Evolutionary conservation across 2,329 filamentous ascomycete species (phyloP).

Genomic region (Parastagonospora nodorum): DNA sequence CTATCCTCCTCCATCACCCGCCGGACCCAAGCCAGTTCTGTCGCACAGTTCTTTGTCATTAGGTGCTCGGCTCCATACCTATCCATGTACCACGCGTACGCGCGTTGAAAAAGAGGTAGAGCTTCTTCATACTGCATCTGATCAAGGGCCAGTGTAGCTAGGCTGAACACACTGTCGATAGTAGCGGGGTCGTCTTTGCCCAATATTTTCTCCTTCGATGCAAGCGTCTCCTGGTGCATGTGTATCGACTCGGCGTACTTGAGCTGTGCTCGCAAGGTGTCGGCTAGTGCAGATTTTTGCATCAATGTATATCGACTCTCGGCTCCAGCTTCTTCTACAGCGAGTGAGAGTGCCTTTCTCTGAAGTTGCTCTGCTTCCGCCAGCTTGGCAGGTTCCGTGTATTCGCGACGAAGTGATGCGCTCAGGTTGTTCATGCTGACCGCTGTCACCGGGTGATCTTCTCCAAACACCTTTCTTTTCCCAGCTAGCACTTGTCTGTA

Average conservation of each 20-base stretch:
- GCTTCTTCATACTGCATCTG: not conserved
- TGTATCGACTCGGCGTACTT: constrained; percentile 2
- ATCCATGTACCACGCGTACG: not conserved
- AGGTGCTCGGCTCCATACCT: not conserved
- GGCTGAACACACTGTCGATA: not conserved
- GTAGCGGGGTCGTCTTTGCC: constrained; percentile 3
- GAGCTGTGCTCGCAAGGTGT: not conserved
- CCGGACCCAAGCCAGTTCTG: not conserved
- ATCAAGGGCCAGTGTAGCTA: not conserved
- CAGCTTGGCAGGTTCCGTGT: not conserved
- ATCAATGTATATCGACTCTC: not conserved
- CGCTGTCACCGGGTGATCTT: not conserved
- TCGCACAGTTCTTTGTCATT: not conserved
- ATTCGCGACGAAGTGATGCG: not conserved
- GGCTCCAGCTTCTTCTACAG: not conserved
- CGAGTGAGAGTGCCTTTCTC: not conserved
- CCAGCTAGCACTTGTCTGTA: too few species aligned
- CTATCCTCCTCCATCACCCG: not conserved
- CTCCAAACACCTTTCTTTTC: not conserved
- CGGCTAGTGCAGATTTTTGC: not conserved
- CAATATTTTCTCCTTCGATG: not conserved
- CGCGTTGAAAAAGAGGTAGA: not conserved
- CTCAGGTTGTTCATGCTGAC: not conserved
- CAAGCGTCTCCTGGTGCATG: not conserved
- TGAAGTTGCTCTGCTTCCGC: not conserved